phyloP scores from a whole-genome alignment of 139 green algal species.

The Asterochloris erici region DNA sequence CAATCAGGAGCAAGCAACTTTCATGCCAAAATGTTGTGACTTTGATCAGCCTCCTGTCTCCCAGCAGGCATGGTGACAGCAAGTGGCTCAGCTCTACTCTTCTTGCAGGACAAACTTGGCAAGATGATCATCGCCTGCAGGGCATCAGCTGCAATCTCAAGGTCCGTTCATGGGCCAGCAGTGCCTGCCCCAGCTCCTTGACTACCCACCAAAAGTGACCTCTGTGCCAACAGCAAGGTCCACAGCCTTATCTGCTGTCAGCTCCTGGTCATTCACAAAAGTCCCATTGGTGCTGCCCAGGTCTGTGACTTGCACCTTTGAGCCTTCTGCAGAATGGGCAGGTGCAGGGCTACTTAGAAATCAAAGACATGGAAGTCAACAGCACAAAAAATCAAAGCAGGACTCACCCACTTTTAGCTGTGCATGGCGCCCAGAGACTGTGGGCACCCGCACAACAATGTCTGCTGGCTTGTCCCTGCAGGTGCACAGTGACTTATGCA shows the following conservation, averaged over 20 bases:
- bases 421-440: slow-evolving; percentile 41
- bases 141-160: too few relatives aligned
- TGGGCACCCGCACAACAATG: slow-evolving; percentile 44
- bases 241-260: slow-evolving; percentile 36
- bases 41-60: too few relatives aligned
- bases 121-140: too few relatives aligned
- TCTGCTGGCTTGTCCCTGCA: slow-evolving; percentile 37
- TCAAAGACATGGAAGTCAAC: background rate
- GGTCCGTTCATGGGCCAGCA: too few relatives aligned
- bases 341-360: background rate
- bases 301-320: slow-evolving; percentile 46
- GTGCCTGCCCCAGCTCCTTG: too few relatives aligned
- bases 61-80: too few relatives aligned
- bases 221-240: slow-evolving; percentile 27
- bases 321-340: slow-evolving; percentile 20
- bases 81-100: too few relatives aligned
- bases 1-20: too few relatives aligned
- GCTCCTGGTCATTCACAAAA: slow-evolving; percentile 49
- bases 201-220: slow-evolving; percentile 36
- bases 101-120: too few relatives aligned
- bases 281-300: slow-evolving; percentile 65
- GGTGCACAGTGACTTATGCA: background rate
- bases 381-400: background rate
- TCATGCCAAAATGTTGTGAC: too few relatives aligned
- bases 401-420: slow-evolving; percentile 31